Percentiles rank a stretch among this genome's conserved stretches.
Conservation (phyloP, 495 filamentous ascomycete species). For the Hypoxylon intermedium region DNA sequence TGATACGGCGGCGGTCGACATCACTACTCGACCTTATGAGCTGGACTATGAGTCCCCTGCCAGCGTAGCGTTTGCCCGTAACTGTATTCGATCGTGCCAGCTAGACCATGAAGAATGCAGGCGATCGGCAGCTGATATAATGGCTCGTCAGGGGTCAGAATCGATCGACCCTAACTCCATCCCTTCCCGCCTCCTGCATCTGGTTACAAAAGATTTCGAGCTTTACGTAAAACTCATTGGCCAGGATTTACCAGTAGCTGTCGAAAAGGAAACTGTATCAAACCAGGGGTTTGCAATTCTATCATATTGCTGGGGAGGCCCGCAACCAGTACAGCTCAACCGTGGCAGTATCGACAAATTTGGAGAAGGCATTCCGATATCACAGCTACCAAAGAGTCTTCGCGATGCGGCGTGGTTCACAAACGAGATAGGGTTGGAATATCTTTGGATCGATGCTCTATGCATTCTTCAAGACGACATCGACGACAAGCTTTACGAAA, state of each 20-base stretch:
- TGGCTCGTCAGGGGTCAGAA: background rate
- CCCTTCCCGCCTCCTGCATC: conserved; percentile 1
- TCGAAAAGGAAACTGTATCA: conserved; percentile 9
- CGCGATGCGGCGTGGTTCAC: conserved; percentile 30
- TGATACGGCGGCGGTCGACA: conserved; percentile 15
- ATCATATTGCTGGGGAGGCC: conserved; percentile 34
- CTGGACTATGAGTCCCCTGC: conserved; percentile 13
- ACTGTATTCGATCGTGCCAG: conserved; percentile 12
- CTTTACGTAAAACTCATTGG: conserved; percentile 17
- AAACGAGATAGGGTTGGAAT: conserved; percentile 27
- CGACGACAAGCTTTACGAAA: conserved; percentile 36
- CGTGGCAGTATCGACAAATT: background rate
- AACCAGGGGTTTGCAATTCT: conserved; percentile 23
- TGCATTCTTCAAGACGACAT: conserved; percentile 43
- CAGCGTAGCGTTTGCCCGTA: conserved; percentile 15
- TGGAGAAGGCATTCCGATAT: conserved; percentile 7
- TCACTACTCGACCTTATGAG: conserved; percentile 29
- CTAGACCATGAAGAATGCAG: conserved; percentile 12
- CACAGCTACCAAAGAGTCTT: conserved; percentile 20
- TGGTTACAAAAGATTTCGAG: background rate
- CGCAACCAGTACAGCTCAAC: conserved; percentile 24
- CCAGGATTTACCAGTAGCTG: background rate
- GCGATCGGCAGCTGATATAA: background rate
- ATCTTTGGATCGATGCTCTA: conserved; percentile 43
- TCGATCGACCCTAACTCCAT: conserved; percentile 7